Evolutionary conservation across 1,284 basidiomycete genomes (phyloP).

Genomic region (Ustilago loliicola): DNA sequence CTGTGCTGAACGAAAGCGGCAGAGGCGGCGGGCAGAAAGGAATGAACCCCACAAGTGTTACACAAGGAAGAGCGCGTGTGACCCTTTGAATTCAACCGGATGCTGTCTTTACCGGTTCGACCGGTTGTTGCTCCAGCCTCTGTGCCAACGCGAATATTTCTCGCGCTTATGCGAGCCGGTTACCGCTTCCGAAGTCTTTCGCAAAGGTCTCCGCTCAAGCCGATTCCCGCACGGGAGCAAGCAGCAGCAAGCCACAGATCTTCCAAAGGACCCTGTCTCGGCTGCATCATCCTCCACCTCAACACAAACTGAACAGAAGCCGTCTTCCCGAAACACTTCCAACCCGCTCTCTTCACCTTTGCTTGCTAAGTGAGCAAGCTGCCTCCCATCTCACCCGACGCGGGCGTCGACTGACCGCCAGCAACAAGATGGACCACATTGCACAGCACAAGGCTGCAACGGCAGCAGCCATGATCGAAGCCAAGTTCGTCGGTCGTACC

Average conservation of each 20-base stretch:
- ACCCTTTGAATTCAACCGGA: constrained; percentile 10
- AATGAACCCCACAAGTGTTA: background rate
- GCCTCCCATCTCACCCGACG: no score
- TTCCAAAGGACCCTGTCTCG: constrained; percentile 7
- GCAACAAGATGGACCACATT: background rate
- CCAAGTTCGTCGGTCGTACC: constrained; percentile 44
- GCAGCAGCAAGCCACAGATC: constrained; percentile 4
- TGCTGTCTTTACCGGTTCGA: constrained; percentile 1
- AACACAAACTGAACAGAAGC: background rate
- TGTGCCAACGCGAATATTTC: background rate
- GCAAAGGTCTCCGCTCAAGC: background rate
- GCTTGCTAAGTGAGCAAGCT: background rate
- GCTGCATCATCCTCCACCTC: background rate
- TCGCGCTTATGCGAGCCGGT: constrained; percentile 9
- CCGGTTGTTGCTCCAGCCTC: background rate
- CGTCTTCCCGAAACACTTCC: background rate
- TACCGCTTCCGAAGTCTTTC: background rate
- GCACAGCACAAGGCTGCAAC: background rate
- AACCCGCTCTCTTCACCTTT: background rate
- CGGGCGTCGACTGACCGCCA: background rate
- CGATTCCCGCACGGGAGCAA: constrained; percentile 12
- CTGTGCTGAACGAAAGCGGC: background rate
- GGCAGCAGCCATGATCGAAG: constrained; percentile 24
- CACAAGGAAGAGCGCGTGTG: background rate
- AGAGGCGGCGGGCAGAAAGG: no score